A percentile compares a stretch with the other conserved stretches of the same genome.
Conservation (phyloP, 805 yeast genomes). For the Wickerhamomyces canadensis region DNA sequence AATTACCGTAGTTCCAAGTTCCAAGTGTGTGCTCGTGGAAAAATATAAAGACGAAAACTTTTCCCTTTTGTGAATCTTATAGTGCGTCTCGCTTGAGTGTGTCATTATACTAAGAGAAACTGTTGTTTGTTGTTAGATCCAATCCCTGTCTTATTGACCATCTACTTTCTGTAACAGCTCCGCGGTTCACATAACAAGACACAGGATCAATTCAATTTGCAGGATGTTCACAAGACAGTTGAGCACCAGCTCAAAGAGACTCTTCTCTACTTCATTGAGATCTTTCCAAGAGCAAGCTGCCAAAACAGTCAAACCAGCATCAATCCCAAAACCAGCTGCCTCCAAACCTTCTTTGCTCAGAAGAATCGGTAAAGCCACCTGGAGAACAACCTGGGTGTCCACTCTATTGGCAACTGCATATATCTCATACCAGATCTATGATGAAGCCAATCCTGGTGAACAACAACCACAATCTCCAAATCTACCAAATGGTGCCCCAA, state of each 20-base stretch:
- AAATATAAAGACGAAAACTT: too few species aligned
- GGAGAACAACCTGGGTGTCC: slow-evolving; percentile 47
- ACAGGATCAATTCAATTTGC: too few species aligned
- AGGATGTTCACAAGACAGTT: slow-evolving; percentile 6
- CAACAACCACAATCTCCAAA: slow-evolving; percentile 58
- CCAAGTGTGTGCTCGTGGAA: too few species aligned
- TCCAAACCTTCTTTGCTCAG: slow-evolving; percentile 19
- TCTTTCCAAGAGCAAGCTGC: not conserved
- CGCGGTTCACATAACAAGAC: too few species aligned
- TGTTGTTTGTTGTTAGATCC: too few species aligned
- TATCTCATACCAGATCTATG: slow-evolving; percentile 56
- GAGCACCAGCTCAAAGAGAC: slow-evolving; percentile 9
- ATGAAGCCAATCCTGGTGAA: slow-evolving; percentile 54
- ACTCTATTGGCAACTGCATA: slow-evolving; percentile 49
- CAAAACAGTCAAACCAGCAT: not conserved
- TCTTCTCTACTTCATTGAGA: slow-evolving; percentile 4
- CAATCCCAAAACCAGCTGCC: not conserved
- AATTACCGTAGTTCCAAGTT: not conserved
- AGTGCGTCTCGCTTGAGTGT: not conserved
- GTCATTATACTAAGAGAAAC: too few species aligned
- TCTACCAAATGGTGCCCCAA: slow-evolving; percentile 39
- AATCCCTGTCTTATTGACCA: too few species aligned
- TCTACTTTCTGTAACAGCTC: too few species aligned
- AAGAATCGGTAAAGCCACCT: slow-evolving; percentile 22
- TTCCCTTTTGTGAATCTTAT: too few species aligned